Percentiles rank a stretch among this genome's conserved stretches.
These are phyloP conservation scores for Globisporangium camurandrum DNA, from an alignment of 352 stramenopile species.

Conservation along the genomic window DNA sequence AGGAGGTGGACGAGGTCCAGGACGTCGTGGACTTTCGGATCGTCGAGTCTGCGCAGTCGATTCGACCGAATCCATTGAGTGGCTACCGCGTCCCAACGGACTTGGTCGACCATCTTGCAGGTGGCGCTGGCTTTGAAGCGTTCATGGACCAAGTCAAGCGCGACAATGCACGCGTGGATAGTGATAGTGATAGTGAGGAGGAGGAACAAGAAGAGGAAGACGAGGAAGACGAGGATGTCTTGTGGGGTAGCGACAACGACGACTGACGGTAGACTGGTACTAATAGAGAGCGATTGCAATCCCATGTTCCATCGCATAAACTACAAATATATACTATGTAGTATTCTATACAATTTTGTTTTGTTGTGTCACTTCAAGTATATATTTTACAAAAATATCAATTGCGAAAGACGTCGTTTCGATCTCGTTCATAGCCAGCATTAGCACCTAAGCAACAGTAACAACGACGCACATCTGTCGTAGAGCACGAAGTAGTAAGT, in stretches of 20 bases:
- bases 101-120: conserved; percentile 71
- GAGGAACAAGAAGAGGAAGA: conserved; percentile 14
- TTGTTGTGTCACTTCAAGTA: too few relatives aligned
- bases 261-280: conserved; percentile 1
- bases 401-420: too few relatives aligned
- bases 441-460: too few relatives aligned
- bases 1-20: conserved; percentile 29
- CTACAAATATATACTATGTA: too few relatives aligned
- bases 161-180: conserved; percentile 35
- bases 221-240: conserved; percentile 7
- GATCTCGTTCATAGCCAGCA: too few relatives aligned
- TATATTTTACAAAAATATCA: too few relatives aligned
- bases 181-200: conserved; percentile 19
- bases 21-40: conserved; percentile 73
- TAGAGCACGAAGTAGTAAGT: too few relatives aligned
- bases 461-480: too few relatives aligned
- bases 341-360: too few relatives aligned
- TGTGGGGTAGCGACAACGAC: conserved; percentile 17
- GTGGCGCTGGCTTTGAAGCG: conserved; percentile 62
- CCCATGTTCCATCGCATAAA: too few relatives aligned
- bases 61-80: conserved; percentile 60
- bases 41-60: conserved; percentile 54
- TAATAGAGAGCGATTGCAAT: neutral
- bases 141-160: conserved; percentile 80
- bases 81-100: conserved; percentile 81